Evolutionary conservation across 2,329 filamentous ascomycete genomes (phyloP).

Genomic region (Anthostomella pinea): DNA sequence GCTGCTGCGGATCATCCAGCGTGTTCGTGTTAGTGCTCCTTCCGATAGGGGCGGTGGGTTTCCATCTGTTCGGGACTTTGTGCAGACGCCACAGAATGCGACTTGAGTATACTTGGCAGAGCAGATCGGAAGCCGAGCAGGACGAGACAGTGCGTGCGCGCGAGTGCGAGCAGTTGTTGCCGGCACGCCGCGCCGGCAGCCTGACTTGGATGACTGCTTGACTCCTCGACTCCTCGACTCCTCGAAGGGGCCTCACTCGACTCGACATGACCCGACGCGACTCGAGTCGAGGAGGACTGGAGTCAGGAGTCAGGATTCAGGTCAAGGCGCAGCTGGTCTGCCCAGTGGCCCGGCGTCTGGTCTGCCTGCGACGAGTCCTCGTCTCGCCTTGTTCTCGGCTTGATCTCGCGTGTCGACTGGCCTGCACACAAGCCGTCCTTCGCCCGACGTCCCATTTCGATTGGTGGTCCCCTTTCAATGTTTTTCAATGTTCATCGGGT

Average conservation of each 20-base stretch:
- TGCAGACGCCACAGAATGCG: conserved; percentile 31
- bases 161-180: neutral
- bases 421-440: too few species aligned
- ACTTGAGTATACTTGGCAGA: conserved; percentile 24
- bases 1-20: conserved; percentile 21
- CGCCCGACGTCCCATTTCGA: too few species aligned
- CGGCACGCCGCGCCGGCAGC: conserved; percentile 13
- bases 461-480: conserved; percentile 4
- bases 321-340: too few species aligned
- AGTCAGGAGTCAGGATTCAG: too few species aligned
- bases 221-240: neutral
- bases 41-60: conserved; percentile 29
- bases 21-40: conserved; percentile 25
- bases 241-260: too few species aligned
- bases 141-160: conserved; percentile 17
- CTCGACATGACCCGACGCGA: too few species aligned
- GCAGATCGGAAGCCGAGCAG: conserved; percentile 24
- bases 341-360: too few species aligned
- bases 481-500: conserved; percentile 12
- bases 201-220: conserved; percentile 7
- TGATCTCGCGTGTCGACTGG: too few species aligned
- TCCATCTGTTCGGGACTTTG: conserved; percentile 25
- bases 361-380: too few species aligned
- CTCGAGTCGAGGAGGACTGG: too few species aligned
- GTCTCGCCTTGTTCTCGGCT: too few species aligned